Evolutionary conservation across 345 rosid genomes (phyloP).

Genomic region (Citrus sp.): DNA sequence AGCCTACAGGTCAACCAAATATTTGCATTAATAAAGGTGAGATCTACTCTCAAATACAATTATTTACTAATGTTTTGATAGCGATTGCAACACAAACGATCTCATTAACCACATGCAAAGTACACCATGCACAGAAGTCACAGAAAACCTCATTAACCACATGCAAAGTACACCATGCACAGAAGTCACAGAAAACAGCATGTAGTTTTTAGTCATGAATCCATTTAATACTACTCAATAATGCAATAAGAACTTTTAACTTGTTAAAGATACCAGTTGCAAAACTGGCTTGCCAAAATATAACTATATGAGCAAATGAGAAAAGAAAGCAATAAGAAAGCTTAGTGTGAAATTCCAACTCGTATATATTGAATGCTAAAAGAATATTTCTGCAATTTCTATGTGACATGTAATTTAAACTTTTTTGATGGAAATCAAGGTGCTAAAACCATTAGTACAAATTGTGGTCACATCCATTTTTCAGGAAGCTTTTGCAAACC

Average conservation of each 20-base stretch:
- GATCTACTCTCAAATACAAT: not conserved
- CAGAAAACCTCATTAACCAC: not conserved
- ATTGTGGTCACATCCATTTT: conserved; percentile 1
- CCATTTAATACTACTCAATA: not conserved
- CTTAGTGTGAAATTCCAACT: not conserved
- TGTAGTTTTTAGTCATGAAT: not conserved
- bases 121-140: not conserved
- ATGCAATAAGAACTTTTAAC: not conserved
- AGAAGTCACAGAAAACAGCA: not conserved
- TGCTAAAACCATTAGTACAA: not conserved
- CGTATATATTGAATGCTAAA: too few species aligned
- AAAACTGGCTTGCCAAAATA: too few species aligned
- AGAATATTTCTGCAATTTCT: too few species aligned
- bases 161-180: not conserved
- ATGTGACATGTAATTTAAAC: too few species aligned
- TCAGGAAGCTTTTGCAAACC: conserved; percentile 17
- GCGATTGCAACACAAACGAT: not conserved
- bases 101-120: not conserved
- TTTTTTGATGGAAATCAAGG: not conserved
- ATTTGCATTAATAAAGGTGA: not conserved
- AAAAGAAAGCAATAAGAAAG: not conserved
- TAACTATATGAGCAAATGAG: too few species aligned
- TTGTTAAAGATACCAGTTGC: not conserved
- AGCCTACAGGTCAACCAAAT: not conserved
- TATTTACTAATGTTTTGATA: not conserved